phyloP scores from a whole-genome alignment of 345 rosid species.

The Noccaea bulbosa region DNA sequence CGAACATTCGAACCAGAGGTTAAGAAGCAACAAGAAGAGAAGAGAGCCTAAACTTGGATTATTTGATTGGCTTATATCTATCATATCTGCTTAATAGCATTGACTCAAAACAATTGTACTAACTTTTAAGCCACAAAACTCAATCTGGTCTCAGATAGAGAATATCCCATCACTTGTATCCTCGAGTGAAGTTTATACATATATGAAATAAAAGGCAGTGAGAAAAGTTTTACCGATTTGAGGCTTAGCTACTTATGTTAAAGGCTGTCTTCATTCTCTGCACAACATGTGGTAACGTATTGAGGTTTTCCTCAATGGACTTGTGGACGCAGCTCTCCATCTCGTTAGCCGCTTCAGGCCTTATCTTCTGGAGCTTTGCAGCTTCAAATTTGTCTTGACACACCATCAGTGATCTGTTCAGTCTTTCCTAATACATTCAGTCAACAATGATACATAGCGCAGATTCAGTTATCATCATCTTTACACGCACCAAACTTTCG shows the following conservation, averaged over 20 bases:
- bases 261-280: slow-evolving; percentile 63
- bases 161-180: not conserved
- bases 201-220: not conserved
- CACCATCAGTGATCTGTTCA: slow-evolving; percentile 83
- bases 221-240: not conserved
- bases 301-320: slow-evolving; percentile 67
- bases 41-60: slow-evolving; percentile 57
- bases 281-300: slow-evolving; percentile 72
- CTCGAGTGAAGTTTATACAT: not conserved
- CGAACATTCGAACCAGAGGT: slow-evolving; percentile 64
- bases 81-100: slow-evolving; percentile 26
- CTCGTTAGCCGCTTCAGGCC: slow-evolving; percentile 54
- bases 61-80: slow-evolving; percentile 80
- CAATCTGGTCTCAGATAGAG: slow-evolving; percentile 2
- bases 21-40: slow-evolving; percentile 36
- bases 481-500: not conserved
- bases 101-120: not conserved
- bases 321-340: slow-evolving; percentile 79
- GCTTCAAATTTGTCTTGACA: slow-evolving; percentile 89
- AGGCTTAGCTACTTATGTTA: slow-evolving; percentile 43
- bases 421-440: slow-evolving; percentile 63
- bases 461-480: slow-evolving; percentile 1
- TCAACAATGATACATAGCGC: not conserved
- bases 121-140: not conserved
- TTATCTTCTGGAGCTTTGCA: slow-evolving; percentile 65